Evolutionary conservation across 306 rosid species (phyloP).

Genomic region (Glycine latifolia): DNA sequence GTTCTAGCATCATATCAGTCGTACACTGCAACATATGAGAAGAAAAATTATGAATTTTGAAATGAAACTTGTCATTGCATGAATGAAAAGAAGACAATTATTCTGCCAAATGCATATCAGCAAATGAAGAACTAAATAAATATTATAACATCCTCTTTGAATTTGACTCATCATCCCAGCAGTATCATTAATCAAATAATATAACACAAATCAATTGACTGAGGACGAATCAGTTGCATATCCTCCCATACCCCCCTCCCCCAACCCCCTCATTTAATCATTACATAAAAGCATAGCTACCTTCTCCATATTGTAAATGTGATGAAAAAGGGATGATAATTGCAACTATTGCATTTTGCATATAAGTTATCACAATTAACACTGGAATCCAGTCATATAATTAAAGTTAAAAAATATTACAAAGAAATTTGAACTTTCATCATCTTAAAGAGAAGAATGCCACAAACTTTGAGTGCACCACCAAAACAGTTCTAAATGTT

Average conservation of each 20-base stretch:
- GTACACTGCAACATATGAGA: slow-evolving; percentile 61
- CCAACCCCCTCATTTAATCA: neutral
- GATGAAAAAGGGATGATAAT: neutral
- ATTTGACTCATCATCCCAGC: slow-evolving; percentile 27
- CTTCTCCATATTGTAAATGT: neutral
- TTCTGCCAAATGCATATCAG: neutral
- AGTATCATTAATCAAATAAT: slow-evolving; percentile 3
- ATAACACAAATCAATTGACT: slow-evolving; percentile 6
- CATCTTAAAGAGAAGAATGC: slow-evolving; percentile 13
- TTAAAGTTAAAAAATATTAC: neutral
- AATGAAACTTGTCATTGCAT: neutral
- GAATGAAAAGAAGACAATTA: neutral
- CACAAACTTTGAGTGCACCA: neutral
- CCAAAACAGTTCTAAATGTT: neutral
- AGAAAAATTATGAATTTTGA: slow-evolving; percentile 38
- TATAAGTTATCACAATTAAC: neutral
- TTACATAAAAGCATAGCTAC: neutral
- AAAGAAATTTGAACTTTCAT: slow-evolving; percentile 1
- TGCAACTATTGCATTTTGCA: neutral
- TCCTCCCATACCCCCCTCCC: neutral
- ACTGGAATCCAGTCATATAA: neutral
- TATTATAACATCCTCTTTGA: neutral
- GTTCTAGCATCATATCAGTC: slow-evolving; percentile 77
- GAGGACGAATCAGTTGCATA: slow-evolving; percentile 2
- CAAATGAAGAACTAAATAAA: neutral